These are phyloP conservation scores for Mucor piriformis DNA, from an alignment of 371 early-diverging fungal species.

Conservation along the genomic window DNA sequence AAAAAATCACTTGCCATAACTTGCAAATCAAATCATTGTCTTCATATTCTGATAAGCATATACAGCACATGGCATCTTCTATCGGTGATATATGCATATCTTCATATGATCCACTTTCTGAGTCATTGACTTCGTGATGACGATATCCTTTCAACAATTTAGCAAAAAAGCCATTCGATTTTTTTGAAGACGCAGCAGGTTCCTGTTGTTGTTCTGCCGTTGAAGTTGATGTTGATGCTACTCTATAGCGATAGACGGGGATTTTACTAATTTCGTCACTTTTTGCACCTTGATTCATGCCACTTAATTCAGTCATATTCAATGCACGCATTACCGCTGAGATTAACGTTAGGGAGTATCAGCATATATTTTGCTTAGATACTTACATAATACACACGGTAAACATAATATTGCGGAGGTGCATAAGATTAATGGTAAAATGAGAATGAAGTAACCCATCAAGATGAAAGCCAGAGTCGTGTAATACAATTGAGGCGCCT, in stretches of 20 bases:
- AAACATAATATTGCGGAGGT: constrained; percentile 68
- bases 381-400: constrained; percentile 58
- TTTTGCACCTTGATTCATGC: background rate
- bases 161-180: constrained; percentile 10
- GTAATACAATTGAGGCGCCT: constrained; percentile 63
- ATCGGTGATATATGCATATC: constrained; percentile 29
- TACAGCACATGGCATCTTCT: constrained; percentile 58
- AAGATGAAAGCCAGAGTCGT: constrained; percentile 61
- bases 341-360: background rate
- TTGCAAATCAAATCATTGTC: constrained; percentile 60
- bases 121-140: background rate
- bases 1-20: constrained; percentile 37
- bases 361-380: background rate
- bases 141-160: constrained; percentile 11
- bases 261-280: constrained; percentile 29
- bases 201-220: background rate
- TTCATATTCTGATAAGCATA: constrained; percentile 65
- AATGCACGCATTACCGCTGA: constrained; percentile 14
- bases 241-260: constrained; percentile 40
- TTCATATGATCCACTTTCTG: constrained; percentile 9
- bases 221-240: background rate
- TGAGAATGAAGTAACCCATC: constrained; percentile 67
- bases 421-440: constrained; percentile 64
- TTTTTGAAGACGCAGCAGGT: background rate
- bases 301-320: constrained; percentile 1